A percentile compares a stretch with the other conserved stretches of the same genome.
phyloP scores from a whole-genome alignment of 305 asterid species.

The Plantago lanceolata region DNA sequence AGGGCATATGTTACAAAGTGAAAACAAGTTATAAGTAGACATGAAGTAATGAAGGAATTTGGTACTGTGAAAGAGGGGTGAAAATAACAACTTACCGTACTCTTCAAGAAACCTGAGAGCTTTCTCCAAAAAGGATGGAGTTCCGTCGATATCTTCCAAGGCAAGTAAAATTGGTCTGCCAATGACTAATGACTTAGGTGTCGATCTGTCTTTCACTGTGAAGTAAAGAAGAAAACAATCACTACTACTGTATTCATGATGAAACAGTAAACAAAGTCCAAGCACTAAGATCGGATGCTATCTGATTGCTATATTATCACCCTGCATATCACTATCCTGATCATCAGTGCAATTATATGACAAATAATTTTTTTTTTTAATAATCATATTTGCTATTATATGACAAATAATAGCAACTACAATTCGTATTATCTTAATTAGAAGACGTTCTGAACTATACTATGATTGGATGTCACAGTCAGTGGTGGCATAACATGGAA shows the following conservation, averaged over 20 bases:
- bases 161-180: constrained; percentile 98
- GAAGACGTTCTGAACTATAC: background rate
- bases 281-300: constrained; percentile 3
- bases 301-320: constrained; percentile 2
- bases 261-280: constrained; percentile 15
- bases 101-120: constrained; percentile 90
- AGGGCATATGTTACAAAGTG: too few relatives aligned
- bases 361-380: too few relatives aligned
- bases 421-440: background rate
- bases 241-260: constrained; percentile 18
- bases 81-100: constrained; percentile 51
- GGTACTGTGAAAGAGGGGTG: background rate
- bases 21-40: too few relatives aligned
- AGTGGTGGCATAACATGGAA: constrained; percentile 6
- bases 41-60: too few relatives aligned
- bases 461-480: background rate
- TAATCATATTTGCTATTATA: too few relatives aligned
- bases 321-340: background rate
- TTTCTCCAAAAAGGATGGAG: constrained; percentile 96
- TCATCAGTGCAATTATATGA: background rate
- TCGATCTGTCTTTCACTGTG: constrained; percentile 69
- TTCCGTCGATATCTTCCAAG: constrained; percentile 93
- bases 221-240: constrained; percentile 9
- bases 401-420: too few relatives aligned
- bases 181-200: constrained; percentile 71